These are phyloP conservation scores for Stromatinia cepivora DNA, from an alignment of 2,329 filamentous ascomycete species.

Conservation along the genomic window DNA sequence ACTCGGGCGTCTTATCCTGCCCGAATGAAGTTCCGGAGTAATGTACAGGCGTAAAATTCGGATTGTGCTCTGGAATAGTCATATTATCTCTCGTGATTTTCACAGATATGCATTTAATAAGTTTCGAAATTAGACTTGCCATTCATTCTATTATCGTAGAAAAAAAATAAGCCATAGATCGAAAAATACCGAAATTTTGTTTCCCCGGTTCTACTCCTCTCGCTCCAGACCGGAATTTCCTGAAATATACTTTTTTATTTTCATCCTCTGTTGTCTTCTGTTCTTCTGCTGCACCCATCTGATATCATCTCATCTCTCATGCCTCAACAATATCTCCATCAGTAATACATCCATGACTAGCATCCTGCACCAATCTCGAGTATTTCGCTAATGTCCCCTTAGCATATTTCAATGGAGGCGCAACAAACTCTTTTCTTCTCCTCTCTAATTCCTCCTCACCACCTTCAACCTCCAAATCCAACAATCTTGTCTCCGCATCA, in stretches of 20 bases:
- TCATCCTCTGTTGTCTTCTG: background rate
- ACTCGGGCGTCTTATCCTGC: too few relatives aligned
- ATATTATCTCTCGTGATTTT: too few relatives aligned
- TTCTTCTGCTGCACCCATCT: too few relatives aligned
- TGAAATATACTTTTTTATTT: background rate
- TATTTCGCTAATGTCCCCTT: constrained; percentile 63
- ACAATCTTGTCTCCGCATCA: constrained; percentile 55
- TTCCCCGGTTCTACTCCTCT: background rate
- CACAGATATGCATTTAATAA: too few relatives aligned
- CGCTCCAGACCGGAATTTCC: background rate
- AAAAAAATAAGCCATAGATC: background rate
- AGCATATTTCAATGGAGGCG: constrained; percentile 56
- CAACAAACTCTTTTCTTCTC: constrained; percentile 52
- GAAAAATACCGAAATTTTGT: background rate
- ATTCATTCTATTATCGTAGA: background rate
- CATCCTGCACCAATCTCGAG: constrained; percentile 54
- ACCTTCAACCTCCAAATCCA: constrained; percentile 51
- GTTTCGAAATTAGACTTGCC: too few relatives aligned
- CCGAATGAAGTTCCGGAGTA: too few relatives aligned
- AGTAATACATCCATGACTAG: constrained; percentile 59
- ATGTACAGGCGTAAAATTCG: too few relatives aligned
- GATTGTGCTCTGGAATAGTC: too few relatives aligned
- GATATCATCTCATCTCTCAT: background rate
- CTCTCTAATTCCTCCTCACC: constrained; percentile 43
- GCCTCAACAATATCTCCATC: constrained; percentile 43